Evolutionary conservation across 169 alveolate genomes (phyloP), one percentile per base, ranked within the genome.

Genomic region (Plasmodium gonderi): DNA sequence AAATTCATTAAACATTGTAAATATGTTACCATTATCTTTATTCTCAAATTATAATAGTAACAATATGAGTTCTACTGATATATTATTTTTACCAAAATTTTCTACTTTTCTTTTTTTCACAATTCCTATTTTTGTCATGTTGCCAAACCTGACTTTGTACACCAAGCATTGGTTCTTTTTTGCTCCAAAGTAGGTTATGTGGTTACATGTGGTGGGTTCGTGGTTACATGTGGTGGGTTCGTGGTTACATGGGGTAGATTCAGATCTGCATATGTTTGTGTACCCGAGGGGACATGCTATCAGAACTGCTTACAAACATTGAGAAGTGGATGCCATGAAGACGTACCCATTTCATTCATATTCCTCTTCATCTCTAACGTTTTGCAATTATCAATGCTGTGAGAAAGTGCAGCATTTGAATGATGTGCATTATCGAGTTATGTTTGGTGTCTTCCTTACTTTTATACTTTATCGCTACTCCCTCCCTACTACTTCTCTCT

Each of bases 161-260:
- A 85, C 92, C 45, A 85, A 85, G 47, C 92, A 85, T 47, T 85
- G 92, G 92, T 85, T 85, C 47, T 85, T 85, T 54, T 85, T 74
- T 44, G 92, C 92, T n/a, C 92, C 92, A 1, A 85, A 85, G 68
- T 85, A 85, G 72, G 72, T 11, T 33, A 7, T 49, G 2, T 7
- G 47, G 8, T 3, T n/a, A 6, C 38, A n/a, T 31, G 11, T 31
- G 29, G 51, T 8, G 72, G 72, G n/a, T 33, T 6, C 40, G 2
- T 7, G 47, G 8, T 3, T n/a, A 6, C 38, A n/a, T 31, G 11
- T 31, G 29, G 51, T 8, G 72, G 72, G n/a, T 33, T 6, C 40
- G 2, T 7, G 47, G 8, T 3, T n/a, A 6, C 38, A n/a, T 31
- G 11, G 60, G 29, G 51, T 8, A 40, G 72, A 7, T 33, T 6